Evolutionary conservation across 2,329 filamentous ascomycete species (phyloP).

Genomic region (Amesomyces nigricolor): DNA sequence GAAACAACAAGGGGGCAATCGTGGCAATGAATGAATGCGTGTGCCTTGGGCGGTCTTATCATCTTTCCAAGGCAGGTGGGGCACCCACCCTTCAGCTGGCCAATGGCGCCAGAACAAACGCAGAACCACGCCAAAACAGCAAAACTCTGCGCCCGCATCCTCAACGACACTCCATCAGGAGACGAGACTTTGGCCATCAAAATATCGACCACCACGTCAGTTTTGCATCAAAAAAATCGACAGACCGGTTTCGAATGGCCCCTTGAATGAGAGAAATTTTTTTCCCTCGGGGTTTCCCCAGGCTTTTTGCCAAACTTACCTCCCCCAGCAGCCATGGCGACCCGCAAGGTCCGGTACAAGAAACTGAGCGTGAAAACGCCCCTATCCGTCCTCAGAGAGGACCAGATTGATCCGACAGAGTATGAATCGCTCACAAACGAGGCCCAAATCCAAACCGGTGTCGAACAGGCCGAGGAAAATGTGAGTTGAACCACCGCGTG

Average conservation of each 20-base stretch:
- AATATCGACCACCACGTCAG: conserved; percentile 45
- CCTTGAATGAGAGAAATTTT: conserved; percentile 56
- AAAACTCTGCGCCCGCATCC: conserved; percentile 50
- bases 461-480: conserved; percentile 95
- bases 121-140: conserved; percentile 31
- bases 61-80: conserved; percentile 5
- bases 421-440: conserved; percentile 82
- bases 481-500: conserved; percentile 55
- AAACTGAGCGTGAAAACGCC: conserved; percentile 90
- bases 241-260: conserved; percentile 47
- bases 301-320: conserved; percentile 34
- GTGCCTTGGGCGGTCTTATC: not conserved
- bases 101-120: conserved; percentile 23
- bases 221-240: conserved; percentile 51
- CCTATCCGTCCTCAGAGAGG: conserved; percentile 80
- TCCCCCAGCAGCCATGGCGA: conserved; percentile 50
- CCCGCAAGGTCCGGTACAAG: conserved; percentile 71
- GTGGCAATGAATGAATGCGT: not conserved
- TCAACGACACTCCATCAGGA: conserved; percentile 52
- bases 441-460: conserved; percentile 87
- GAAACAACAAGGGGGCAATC: not conserved
- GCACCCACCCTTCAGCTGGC: conserved; percentile 20
- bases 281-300: conserved; percentile 59
- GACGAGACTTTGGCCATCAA: conserved; percentile 47
- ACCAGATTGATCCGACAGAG: conserved; percentile 79